Percentiles rank a stretch among this genome's conserved stretches.
phyloP scores from a whole-genome alignment of 768 basidiomycete genomes.

The Cubamyces lactineus region DNA sequence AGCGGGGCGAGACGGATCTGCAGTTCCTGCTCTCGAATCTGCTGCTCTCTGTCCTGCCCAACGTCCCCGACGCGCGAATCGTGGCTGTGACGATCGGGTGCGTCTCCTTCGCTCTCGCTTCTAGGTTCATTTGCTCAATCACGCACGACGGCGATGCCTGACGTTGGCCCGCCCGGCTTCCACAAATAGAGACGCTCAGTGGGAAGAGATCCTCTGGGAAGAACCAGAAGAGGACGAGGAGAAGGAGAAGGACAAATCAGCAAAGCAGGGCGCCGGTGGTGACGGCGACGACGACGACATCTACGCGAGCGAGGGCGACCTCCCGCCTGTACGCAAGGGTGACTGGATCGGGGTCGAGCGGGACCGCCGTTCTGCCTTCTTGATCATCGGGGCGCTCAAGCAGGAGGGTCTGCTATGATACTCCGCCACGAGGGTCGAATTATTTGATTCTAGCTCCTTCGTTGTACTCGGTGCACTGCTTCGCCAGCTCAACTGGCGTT shows the following conservation, averaged over 20 bases:
- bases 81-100: slow-evolving; percentile 58
- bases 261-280: slow-evolving; percentile 30
- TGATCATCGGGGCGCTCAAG: slow-evolving; percentile 76
- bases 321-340: slow-evolving; percentile 49
- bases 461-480: no score
- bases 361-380: slow-evolving; percentile 76
- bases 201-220: slow-evolving; percentile 82
- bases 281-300: slow-evolving; percentile 51
- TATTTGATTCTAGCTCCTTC: no score
- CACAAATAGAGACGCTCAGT: slow-evolving; percentile 71
- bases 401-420: slow-evolving; percentile 67
- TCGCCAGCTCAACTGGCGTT: no score
- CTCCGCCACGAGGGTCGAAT: neutral
- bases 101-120: neutral
- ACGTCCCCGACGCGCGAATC: slow-evolving; percentile 70
- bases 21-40: slow-evolving; percentile 76
- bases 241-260: slow-evolving; percentile 34
- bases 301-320: slow-evolving; percentile 61
- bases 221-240: slow-evolving; percentile 64
- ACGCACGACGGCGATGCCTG: neutral
- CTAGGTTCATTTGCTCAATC: neutral
- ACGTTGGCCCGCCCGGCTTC: no score
- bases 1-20: slow-evolving; percentile 15
- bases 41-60: slow-evolving; percentile 74
- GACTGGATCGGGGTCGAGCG: slow-evolving; percentile 83